A percentile compares a stretch with the other conserved stretches of the same genome.
Conservation (phyloP, 2,329 filamentous ascomycete species). For the Knoxdaviesia capensis region DNA sequence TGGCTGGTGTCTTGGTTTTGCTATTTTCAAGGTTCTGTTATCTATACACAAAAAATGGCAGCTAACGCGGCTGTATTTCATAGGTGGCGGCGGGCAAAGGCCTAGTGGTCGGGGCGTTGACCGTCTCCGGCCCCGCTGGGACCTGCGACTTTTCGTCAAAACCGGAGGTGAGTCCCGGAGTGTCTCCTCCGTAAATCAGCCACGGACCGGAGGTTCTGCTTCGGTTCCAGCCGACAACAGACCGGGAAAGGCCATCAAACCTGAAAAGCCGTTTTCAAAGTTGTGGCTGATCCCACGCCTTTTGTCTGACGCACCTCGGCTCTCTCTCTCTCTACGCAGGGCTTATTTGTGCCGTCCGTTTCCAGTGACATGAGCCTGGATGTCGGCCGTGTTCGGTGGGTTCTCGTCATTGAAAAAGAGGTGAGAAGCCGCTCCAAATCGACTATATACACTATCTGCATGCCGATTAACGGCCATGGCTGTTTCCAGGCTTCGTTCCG, state of each 20-base stretch:
- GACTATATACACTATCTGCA: background rate
- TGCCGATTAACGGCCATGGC: conserved; percentile 5
- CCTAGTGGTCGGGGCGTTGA: conserved; percentile 39
- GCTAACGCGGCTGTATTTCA: conserved; percentile 4
- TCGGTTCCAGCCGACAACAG: too few species aligned
- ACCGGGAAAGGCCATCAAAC: too few species aligned
- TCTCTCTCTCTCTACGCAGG: conserved; percentile 17
- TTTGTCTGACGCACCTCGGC: too few species aligned
- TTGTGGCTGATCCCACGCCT: too few species aligned
- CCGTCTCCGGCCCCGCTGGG: conserved; percentile 23
- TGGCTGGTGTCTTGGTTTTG: too few species aligned
- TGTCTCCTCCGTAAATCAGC: too few species aligned
- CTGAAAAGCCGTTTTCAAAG: too few species aligned
- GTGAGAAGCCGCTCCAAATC: conserved; percentile 15
- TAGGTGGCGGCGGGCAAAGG: conserved; percentile 59
- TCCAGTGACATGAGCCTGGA: conserved; percentile 27
- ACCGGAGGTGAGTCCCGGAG: conserved; percentile 12
- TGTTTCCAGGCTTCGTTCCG: conserved; percentile 48
- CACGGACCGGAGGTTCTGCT: background rate
- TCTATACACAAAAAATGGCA: too few species aligned
- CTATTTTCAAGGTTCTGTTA: background rate
- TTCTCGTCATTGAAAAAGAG: conserved; percentile 66
- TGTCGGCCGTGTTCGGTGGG: conserved; percentile 33
- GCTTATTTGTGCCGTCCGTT: conserved; percentile 36
- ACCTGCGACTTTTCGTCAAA: conserved; percentile 13